Evolutionary conservation across 2,329 filamentous ascomycete genomes (phyloP).

Genomic region (Trichoderma sp.): DNA sequence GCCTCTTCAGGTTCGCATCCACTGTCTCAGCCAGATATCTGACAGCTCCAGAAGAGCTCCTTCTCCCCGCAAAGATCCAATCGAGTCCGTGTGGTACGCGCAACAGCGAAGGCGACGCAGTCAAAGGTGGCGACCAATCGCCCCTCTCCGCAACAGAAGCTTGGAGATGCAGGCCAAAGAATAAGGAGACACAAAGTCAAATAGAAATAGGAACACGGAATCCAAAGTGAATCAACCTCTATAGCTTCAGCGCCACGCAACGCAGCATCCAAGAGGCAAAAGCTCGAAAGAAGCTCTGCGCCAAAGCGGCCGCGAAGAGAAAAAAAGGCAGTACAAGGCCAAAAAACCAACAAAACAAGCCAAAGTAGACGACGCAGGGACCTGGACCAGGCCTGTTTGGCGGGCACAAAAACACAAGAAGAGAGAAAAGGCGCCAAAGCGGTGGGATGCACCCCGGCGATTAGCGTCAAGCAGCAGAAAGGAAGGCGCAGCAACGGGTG

Average conservation of each 20-base stretch:
- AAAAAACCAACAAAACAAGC: constrained; percentile 1
- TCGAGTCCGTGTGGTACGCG: not conserved
- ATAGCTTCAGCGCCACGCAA: not conserved
- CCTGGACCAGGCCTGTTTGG: not conserved
- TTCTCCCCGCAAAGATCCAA: constrained; percentile 1
- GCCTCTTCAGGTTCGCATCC: constrained; percentile 1
- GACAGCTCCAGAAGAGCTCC: not conserved
- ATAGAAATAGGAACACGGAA: not conserved
- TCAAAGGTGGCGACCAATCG: constrained; percentile 5
- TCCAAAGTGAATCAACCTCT: not conserved
- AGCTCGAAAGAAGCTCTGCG: not conserved
- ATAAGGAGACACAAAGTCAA: not conserved
- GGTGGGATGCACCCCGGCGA: constrained; percentile 27
- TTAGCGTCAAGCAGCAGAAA: constrained; percentile 11
- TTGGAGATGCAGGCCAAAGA: not conserved
- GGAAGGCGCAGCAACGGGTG: constrained; percentile 24
- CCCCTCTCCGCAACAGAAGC: not conserved
- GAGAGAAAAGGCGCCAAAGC: constrained; percentile 1
- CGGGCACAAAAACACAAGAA: not conserved
- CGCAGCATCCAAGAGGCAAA: not conserved
- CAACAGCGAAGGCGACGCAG: not conserved
- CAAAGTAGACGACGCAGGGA: not conserved
- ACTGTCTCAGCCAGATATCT: not conserved
- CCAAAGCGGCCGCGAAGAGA: not conserved
- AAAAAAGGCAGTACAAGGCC: not conserved